These are phyloP conservation scores for Begonia loranthoides DNA, from an alignment of 306 rosid genomes.

Conservation along the genomic window DNA sequence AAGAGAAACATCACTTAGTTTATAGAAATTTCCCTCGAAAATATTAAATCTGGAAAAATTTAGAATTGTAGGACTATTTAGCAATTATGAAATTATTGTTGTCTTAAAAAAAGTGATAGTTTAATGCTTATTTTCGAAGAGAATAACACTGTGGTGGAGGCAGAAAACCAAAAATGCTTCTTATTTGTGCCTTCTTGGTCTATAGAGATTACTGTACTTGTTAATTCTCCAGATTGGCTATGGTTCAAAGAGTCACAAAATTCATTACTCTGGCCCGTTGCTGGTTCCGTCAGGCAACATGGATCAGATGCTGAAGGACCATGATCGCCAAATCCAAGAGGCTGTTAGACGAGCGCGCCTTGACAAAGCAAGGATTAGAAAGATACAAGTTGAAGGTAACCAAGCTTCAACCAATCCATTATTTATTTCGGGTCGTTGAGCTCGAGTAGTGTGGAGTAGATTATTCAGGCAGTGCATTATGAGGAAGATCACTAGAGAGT, in stretches of 20 bases:
- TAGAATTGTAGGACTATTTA: too few relatives aligned
- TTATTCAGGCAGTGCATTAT: background rate
- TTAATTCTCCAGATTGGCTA: conserved; percentile 49
- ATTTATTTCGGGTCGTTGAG: conserved; percentile 85
- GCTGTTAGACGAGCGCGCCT: conserved; percentile 78
- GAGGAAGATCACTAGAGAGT: background rate
- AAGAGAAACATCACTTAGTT: too few relatives aligned
- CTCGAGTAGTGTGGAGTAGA: conserved; percentile 2
- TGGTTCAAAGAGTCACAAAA: conserved; percentile 89
- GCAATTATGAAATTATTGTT: too few relatives aligned
- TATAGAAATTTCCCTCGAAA: too few relatives aligned
- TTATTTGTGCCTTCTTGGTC: too few relatives aligned
- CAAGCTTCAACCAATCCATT: conserved; percentile 63
- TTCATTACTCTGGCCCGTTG: conserved; percentile 95
- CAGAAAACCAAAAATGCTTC: too few relatives aligned
- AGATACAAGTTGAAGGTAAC: conserved; percentile 69
- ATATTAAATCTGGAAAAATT: too few relatives aligned
- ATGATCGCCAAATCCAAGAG: conserved; percentile 94
- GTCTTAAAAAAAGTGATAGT: too few relatives aligned
- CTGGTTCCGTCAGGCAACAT: conserved; percentile 83
- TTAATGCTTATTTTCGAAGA: too few relatives aligned
- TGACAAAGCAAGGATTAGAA: conserved; percentile 79
- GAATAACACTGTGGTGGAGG: too few relatives aligned
- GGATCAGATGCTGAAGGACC: conserved; percentile 98
- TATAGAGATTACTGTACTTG: too few relatives aligned